These are phyloP conservation scores for Saccharum officinarum DNA, from an alignment of 176 grass and related monocot genomes.

Conservation along the genomic window DNA sequence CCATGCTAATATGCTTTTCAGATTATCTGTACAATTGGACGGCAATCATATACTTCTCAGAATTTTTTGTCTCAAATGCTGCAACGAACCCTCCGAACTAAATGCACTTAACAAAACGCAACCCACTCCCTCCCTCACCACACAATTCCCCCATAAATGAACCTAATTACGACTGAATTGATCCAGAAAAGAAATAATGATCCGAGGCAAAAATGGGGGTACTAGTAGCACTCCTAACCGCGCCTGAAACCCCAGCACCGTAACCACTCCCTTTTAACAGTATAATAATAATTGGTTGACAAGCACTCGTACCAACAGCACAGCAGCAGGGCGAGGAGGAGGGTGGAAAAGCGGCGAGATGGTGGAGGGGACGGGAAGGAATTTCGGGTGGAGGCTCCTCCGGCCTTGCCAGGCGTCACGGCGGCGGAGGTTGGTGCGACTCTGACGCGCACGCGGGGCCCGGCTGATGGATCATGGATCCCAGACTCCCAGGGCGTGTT, in stretches of 20 bases:
- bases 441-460: slow-evolving; percentile 23
- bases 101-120: background rate
- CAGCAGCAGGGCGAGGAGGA: background rate
- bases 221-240: background rate
- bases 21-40: no score
- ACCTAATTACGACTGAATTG: background rate
- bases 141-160: background rate
- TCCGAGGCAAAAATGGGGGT: background rate
- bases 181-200: background rate
- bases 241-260: no score
- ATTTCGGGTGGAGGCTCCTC: background rate
- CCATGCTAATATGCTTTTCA: no score
- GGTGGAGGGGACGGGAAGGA: background rate
- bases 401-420: background rate
- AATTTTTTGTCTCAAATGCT: background rate
- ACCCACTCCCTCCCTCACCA: background rate
- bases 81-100: background rate
- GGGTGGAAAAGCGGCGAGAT: background rate
- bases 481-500: background rate
- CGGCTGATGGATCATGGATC: background rate
- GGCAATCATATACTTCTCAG: no score
- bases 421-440: slow-evolving; percentile 28
- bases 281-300: no score
- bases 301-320: background rate
- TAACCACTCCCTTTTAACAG: no score